These are phyloP conservation scores for Haplosporangium sp. DNA, from an alignment of 371 early-diverging fungal genomes.

Conservation along the genomic window DNA sequence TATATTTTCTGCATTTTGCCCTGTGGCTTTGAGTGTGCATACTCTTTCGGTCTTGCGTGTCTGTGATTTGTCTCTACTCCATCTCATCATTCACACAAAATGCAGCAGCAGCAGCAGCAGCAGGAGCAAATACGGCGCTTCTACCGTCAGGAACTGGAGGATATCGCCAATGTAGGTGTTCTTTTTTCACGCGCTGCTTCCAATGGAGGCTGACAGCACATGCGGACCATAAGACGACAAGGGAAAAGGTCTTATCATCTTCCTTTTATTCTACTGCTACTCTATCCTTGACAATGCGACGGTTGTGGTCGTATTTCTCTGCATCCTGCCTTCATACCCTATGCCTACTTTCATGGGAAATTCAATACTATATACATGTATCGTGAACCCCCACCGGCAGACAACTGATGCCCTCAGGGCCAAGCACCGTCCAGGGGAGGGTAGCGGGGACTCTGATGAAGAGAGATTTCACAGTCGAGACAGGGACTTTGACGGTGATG, in stretches of 20 bases:
- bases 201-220: too few species aligned
- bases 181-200: neutral
- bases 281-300: neutral
- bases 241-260: conserved; percentile 20
- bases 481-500: conserved; percentile 8
- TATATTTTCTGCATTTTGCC: too few species aligned
- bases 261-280: neutral
- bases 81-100: neutral
- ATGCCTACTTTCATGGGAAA: neutral
- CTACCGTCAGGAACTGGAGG: conserved; percentile 44
- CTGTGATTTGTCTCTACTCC: neutral
- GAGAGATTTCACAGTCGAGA: conserved; percentile 14
- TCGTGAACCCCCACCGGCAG: conserved; percentile 1
- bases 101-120: conserved; percentile 25
- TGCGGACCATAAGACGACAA: too few species aligned
- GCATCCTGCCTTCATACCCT: neutral
- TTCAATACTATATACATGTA: neutral
- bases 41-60: too few species aligned
- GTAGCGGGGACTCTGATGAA: conserved; percentile 19
- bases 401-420: conserved; percentile 36
- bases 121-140: conserved; percentile 27
- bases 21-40: neutral
- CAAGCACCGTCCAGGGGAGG: conserved; percentile 20
- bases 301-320: neutral
- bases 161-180: conserved; percentile 45